Conservation (phyloP, 2,329 filamentous ascomycete species). For the Diplodia intermedia region DNA sequence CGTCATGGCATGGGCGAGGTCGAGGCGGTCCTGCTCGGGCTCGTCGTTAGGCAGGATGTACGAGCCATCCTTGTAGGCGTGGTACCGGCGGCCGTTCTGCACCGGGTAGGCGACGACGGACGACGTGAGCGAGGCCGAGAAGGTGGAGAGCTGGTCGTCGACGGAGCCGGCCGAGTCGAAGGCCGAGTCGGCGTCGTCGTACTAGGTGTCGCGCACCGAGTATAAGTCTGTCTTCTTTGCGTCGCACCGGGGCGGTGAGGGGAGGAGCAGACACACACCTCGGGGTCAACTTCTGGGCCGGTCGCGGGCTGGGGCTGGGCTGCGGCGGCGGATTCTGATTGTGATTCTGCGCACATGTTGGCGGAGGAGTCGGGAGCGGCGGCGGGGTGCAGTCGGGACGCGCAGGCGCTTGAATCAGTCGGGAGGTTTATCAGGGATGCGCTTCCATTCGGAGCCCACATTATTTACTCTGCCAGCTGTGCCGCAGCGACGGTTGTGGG, state of each 20-base stretch:
- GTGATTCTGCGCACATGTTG: background rate
- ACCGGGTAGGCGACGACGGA: constrained; percentile 36
- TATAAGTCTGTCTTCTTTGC: no score
- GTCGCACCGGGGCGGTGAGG: no score
- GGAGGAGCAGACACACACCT: background rate
- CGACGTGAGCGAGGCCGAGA: constrained; percentile 25
- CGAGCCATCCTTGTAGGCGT: constrained; percentile 39
- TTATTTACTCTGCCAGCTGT: background rate
- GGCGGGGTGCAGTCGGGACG: background rate
- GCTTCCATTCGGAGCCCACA: background rate
- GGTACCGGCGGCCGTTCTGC: constrained; percentile 42
- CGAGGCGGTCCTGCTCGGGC: constrained; percentile 47
- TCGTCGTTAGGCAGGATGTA: constrained; percentile 45
- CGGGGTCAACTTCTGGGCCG: constrained; percentile 5
- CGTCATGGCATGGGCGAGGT: constrained; percentile 45
- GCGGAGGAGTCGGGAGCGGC: no score
- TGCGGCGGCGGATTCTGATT: no score
- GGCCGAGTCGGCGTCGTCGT: background rate
- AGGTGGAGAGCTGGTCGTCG: constrained; percentile 34
- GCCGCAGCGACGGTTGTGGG: background rate
- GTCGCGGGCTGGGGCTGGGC: background rate
- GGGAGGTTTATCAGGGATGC: background rate
- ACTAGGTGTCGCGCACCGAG: background rate
- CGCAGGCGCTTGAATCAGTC: background rate
- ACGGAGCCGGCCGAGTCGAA: constrained; percentile 36